phyloP scores from a whole-genome alignment of 352 stramenopile species.

The Phytophthora citrophthora region DNA sequence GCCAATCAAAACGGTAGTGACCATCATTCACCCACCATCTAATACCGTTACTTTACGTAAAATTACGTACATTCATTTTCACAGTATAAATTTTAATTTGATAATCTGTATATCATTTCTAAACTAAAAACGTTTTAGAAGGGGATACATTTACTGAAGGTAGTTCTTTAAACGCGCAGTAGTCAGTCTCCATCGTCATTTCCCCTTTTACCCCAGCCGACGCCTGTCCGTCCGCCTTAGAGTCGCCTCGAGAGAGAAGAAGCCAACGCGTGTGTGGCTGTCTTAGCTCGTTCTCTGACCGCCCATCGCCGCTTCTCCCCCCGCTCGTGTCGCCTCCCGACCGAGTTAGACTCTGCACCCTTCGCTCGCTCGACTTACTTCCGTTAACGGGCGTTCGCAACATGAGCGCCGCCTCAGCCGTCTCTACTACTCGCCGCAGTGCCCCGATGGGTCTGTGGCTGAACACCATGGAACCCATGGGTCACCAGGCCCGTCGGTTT shows the following conservation, averaged over 20 bases:
- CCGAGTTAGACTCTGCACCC: constrained; percentile 45
- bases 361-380: constrained; percentile 27
- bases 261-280: constrained; percentile 34
- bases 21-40: constrained; percentile 34
- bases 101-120: background rate
- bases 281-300: constrained; percentile 54
- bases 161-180: constrained; percentile 4
- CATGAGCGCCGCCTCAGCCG: constrained; percentile 35
- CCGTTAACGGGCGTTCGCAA: constrained; percentile 28
- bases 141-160: background rate
- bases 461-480: constrained; percentile 17
- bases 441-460: background rate
- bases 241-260: constrained; percentile 26
- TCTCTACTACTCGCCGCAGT: constrained; percentile 25
- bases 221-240: background rate
- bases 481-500: constrained; percentile 11
- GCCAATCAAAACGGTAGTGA: constrained; percentile 15
- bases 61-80: constrained; percentile 4
- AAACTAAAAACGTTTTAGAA: too few species aligned
- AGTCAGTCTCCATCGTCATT: constrained; percentile 11
- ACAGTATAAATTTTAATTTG: background rate
- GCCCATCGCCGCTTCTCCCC: constrained; percentile 32
- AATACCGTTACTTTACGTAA: constrained; percentile 5
- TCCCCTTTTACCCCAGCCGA: constrained; percentile 17
- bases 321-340: constrained; percentile 39